phyloP scores from a whole-genome alignment of 805 yeast genomes.

The Saitoella complicata region DNA sequence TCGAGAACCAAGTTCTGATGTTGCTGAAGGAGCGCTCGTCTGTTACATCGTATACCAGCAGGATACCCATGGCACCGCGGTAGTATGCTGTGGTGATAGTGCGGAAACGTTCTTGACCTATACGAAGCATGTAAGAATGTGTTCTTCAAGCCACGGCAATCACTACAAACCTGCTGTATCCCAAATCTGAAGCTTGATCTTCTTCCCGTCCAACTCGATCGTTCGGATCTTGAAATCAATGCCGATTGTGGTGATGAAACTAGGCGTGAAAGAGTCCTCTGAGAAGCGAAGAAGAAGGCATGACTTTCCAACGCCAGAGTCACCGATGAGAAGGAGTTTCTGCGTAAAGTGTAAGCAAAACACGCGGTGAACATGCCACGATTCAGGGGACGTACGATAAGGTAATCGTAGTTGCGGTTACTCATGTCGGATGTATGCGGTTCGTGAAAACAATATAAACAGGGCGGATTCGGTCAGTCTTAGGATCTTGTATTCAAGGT shows the following conservation, averaged over 20 bases:
- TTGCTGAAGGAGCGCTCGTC: slow-evolving; percentile 91
- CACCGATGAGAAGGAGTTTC: slow-evolving; percentile 59
- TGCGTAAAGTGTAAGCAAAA: too few species aligned
- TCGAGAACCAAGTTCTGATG: slow-evolving; percentile 86
- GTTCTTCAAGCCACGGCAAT: not conserved
- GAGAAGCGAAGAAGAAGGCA: slow-evolving; percentile 87
- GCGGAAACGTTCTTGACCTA: slow-evolving; percentile 1
- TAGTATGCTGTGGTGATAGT: slow-evolving; percentile 45
- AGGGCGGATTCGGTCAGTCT: too few species aligned
- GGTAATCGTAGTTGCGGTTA: slow-evolving; percentile 14
- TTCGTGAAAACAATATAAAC: too few species aligned
- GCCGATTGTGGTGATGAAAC: slow-evolving; percentile 94
- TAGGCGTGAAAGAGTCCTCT: slow-evolving; percentile 86
- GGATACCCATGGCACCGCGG: slow-evolving; percentile 97
- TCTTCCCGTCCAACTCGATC: slow-evolving; percentile 82
- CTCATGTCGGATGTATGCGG: too few species aligned
- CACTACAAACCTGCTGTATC: slow-evolving; percentile 1
- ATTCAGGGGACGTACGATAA: slow-evolving; percentile 4
- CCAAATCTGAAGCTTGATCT: slow-evolving; percentile 66
- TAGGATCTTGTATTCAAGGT: too few species aligned
- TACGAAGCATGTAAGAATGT: not conserved
- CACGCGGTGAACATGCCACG: too few species aligned
- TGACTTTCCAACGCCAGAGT: slow-evolving; percentile 94
- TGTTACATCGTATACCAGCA: slow-evolving; percentile 92
- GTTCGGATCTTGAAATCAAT: slow-evolving; percentile 65